Evolutionary conservation across 2,329 filamentous ascomycete species (phyloP), one percentile per base, ranked within the genome.

Genomic region (Colletotrichum falcatum): DNA sequence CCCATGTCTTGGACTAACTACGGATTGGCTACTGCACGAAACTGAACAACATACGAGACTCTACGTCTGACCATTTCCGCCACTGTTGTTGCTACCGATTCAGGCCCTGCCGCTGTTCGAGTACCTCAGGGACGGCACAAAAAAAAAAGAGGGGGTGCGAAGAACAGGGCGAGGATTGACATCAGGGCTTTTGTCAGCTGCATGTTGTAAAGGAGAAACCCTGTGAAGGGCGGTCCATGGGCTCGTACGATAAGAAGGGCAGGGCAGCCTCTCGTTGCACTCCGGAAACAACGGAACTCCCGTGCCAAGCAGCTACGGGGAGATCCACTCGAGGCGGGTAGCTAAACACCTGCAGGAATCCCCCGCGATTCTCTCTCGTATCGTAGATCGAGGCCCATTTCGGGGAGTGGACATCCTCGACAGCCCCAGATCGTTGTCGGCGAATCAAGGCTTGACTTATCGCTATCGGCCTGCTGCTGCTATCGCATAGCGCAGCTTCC

Each of bases 201-300:
- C 14, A 9, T n/a, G 1, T 1, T 33, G 26, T 35, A 16, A 44
- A 64, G 30, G 3, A 20, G 16, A 54, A n/a, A 11, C 11, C 2
- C 26, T 30, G 39, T 1, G 5, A 2, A n/a, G 11, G 6, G 5
- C 23, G n/a, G 5, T 28, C 23, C 23, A 16, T 58, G 11, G 8
- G 20, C n/a, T 28, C 61, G 39, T 65, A 58, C 42, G 35, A 68
- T 53, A 28, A 58, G 33, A 44, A 42, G n/a, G n/a, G 33, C 51
- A 39, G 33, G n/a, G 42, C 35, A 30, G 33, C 18, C 20, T 33
- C 16, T 48, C 33, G 28, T 37, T 44, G 42, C 35, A 51, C 51
- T 51, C 33, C 18, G 44, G 3, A 53, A 26, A 53, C 51, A 46
- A 64, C 8, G 51, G 42, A 44, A 18, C 44, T 60, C 9, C 37